A percentile compares a stretch with the other conserved stretches of the same genome.
phyloP scores from a whole-genome alignment of 306 rosid species.

The Lupinus albus region DNA sequence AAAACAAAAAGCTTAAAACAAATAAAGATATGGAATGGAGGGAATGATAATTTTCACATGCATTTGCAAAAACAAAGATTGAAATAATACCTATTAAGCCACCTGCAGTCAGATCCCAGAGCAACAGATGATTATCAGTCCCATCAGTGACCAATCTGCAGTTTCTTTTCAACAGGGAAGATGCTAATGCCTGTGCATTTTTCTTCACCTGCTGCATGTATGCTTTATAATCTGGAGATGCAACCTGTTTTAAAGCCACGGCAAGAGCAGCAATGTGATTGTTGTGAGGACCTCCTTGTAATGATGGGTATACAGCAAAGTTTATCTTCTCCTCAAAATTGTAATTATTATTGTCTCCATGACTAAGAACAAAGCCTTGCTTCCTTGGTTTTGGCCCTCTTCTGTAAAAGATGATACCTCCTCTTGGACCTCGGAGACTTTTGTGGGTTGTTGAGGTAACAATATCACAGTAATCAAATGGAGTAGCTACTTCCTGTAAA shows the following conservation, averaged over 20 bases:
- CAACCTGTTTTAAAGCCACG: slow-evolving; percentile 80
- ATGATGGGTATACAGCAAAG: slow-evolving; percentile 73
- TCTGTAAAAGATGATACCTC: slow-evolving; percentile 81
- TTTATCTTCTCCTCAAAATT: slow-evolving; percentile 81
- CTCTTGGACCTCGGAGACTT: slow-evolving; percentile 87
- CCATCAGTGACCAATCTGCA: slow-evolving; percentile 88
- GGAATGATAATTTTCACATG: not conserved
- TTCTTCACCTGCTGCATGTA: slow-evolving; percentile 81
- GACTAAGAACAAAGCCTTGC: slow-evolving; percentile 54
- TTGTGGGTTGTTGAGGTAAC: slow-evolving; percentile 91
- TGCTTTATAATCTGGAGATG: slow-evolving; percentile 69
- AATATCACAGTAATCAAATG: slow-evolving; percentile 77
- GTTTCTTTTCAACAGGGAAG: slow-evolving; percentile 74
- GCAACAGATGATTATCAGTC: slow-evolving; percentile 85
- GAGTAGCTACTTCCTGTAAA: slow-evolving; percentile 68
- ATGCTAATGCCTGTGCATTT: slow-evolving; percentile 83
- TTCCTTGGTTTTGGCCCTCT: slow-evolving; percentile 62
- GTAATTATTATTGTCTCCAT: slow-evolving; percentile 57
- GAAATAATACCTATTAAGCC: slow-evolving; percentile 63
- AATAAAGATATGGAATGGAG: too few relatives aligned
- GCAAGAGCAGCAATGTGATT: slow-evolving; percentile 88
- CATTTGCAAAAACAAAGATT: not conserved
- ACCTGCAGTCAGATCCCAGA: slow-evolving; percentile 79
- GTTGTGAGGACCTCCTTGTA: slow-evolving; percentile 95
- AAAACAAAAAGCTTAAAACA: too few relatives aligned